Base-by-base conservation (phyloP, 2,329 filamentous ascomycete genomes). In the Canariomyces notabilis region DNA sequence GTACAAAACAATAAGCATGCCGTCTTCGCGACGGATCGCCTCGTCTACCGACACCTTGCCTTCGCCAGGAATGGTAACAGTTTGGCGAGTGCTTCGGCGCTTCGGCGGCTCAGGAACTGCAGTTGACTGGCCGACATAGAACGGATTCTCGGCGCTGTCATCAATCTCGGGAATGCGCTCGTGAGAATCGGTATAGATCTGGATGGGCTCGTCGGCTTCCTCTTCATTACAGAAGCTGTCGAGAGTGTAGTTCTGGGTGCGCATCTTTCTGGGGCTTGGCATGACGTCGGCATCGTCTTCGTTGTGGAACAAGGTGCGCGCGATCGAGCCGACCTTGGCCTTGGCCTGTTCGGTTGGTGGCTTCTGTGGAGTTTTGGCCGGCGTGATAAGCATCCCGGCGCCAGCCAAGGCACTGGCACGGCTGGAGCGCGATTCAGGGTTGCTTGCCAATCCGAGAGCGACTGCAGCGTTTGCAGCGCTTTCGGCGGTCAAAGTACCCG, bases 161-260 rank as follows among this genome's bases (percentile, higher is more conserved):
- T 89, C 85, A 34, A 79, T 68, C 52, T 81, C 76, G 16, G 87
- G 87, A 34, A 89, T 66, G 44, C 83, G 82, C 56, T 95, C 89
- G 53, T 89, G 83, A 1, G 86, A 80, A 63, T 93, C 87, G 33
- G 84, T 89, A 61, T 82, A 91, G 59, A 91, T 87, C 53, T 77
- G 65, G 55, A 90, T 86, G n/a, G 72, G 64, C 34, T 74, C 70
- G 34, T 79, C 74, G 6, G 73, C 67, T n/a, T 77, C 74, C 41
- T 80, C 48, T n/a, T 41, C 76, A 6, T 66, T 74, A 19, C 66
- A 68, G 60, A 84, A 82, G 64, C 78, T 82, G 51, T 77, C 75
- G 53, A 82, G 73, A 5, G 67, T 72, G 61, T 79, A 76, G 63
- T 79, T 79, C 66, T 78, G 80, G 37, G 70, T 61, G 56, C 74